Percentiles rank a stretch among this genome's conserved stretches.
phyloP scores from a whole-genome alignment of 2,329 filamentous ascomycete species.

The Clarireedia homoeocarpa region DNA sequence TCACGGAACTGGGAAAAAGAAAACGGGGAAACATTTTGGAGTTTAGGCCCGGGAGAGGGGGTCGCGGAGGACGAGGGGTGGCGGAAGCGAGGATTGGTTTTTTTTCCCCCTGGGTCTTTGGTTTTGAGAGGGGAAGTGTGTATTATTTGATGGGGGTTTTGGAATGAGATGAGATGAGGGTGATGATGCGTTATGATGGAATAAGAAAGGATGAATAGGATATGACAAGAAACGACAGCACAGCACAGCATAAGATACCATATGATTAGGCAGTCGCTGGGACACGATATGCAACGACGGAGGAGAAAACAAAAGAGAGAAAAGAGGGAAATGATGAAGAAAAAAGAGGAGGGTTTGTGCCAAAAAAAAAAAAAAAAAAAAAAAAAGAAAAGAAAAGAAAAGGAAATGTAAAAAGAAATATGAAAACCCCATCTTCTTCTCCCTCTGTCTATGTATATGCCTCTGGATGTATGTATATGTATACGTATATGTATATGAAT shows the following conservation, averaged over 20 bases:
- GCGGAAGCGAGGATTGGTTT: too few species aligned
- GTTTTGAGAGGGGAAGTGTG: too few species aligned
- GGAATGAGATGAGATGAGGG: not conserved
- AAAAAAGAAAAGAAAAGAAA: not conserved
- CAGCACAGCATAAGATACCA: not conserved
- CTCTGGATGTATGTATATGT: too few species aligned
- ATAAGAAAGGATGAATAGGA: not conserved
- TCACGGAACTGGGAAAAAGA: too few species aligned
- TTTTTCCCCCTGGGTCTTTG: too few species aligned
- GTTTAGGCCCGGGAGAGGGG: too few species aligned
- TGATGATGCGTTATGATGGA: not conserved
- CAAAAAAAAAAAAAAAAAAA: not conserved
- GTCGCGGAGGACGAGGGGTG: too few species aligned
- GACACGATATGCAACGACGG: not conserved
- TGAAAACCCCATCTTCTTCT: constrained; percentile 85
- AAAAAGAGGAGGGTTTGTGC: not conserved
- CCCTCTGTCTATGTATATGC: constrained; percentile 21
- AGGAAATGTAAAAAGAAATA: constrained; percentile 18
- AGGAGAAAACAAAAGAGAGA: not conserved
- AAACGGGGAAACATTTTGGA: too few species aligned
- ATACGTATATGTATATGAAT: too few species aligned
- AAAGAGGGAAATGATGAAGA: not conserved
- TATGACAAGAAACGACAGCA: not conserved
- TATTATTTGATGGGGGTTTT: too few species aligned
- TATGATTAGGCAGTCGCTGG: not conserved